A percentile compares a stretch with the other conserved stretches of the same genome.
These are phyloP conservation scores for Aspergillus terreus DNA, from an alignment of 2,329 filamentous ascomycete genomes.

Conservation along the genomic window DNA sequence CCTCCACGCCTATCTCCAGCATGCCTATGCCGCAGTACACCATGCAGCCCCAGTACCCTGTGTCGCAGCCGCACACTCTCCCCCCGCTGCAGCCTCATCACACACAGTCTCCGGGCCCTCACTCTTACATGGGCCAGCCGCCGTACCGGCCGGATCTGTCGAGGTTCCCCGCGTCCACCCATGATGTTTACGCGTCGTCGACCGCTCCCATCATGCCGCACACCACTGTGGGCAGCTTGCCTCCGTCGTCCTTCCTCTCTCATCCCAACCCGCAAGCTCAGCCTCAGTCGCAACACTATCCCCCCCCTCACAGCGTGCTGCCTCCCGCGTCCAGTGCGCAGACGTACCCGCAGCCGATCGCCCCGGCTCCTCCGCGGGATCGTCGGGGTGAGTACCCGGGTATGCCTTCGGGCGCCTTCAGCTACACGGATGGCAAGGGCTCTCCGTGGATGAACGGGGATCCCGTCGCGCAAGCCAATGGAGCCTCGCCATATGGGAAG, in stretches of 20 bases:
- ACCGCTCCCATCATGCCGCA: slow-evolving; percentile 42
- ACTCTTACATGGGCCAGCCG: slow-evolving; percentile 40
- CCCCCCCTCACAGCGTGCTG: slow-evolving; percentile 53
- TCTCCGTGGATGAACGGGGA: slow-evolving; percentile 46
- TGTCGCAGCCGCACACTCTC: slow-evolving; percentile 43
- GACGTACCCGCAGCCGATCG: slow-evolving; percentile 71
- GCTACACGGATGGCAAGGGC: slow-evolving; percentile 52
- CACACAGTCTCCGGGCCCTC: slow-evolving; percentile 40
- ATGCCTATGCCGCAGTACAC: slow-evolving; percentile 46
- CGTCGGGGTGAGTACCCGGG: slow-evolving; percentile 56
- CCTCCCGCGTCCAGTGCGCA: slow-evolving; percentile 63
- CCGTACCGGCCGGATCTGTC: slow-evolving; percentile 41
- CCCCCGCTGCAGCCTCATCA: slow-evolving; percentile 46
- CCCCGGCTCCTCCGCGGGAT: slow-evolving; percentile 61
- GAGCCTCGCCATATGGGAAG: slow-evolving; percentile 34
- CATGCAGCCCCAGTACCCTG: slow-evolving; percentile 44
- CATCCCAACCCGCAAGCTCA: slow-evolving; percentile 38
- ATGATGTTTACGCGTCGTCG: slow-evolving; percentile 42
- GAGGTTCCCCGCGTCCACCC: slow-evolving; percentile 40
- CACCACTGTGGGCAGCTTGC: slow-evolving; percentile 39
- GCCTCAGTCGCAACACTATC: slow-evolving; percentile 38
- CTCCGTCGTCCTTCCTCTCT: slow-evolving; percentile 41
- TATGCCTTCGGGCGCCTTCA: slow-evolving; percentile 69
- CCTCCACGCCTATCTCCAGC: slow-evolving; percentile 43
- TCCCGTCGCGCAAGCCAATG: slow-evolving; percentile 36